Evolutionary conservation across 768 basidiomycete species (phyloP).

Genomic region (Paxillus rubicundulus): DNA sequence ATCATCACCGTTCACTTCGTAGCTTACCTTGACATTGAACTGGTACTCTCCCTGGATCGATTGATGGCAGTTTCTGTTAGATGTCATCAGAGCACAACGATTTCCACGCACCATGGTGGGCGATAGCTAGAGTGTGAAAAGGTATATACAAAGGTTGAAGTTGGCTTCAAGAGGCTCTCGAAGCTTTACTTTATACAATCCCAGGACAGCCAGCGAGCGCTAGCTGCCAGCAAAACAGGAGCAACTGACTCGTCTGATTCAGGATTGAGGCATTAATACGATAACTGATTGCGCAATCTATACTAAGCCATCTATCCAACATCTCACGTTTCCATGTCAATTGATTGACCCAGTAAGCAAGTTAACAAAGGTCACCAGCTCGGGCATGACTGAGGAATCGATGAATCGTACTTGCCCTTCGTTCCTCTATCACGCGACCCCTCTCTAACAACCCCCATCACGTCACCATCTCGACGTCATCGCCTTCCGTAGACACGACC

Average conservation of each 20-base stretch:
- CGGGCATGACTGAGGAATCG: too few species aligned
- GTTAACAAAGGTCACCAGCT: too few species aligned
- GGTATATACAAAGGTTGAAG: neutral
- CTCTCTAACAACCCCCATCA: neutral
- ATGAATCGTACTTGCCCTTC: too few species aligned
- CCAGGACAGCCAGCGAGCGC: too few species aligned
- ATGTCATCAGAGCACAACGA: neutral
- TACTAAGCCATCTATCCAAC: too few species aligned
- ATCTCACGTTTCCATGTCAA: too few species aligned
- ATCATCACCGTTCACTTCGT: neutral
- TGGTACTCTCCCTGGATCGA: slow-evolving; percentile 46
- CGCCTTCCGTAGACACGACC: slow-evolving; percentile 67
- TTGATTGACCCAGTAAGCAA: too few species aligned
- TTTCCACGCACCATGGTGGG: slow-evolving; percentile 20
- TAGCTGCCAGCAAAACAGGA: too few species aligned
- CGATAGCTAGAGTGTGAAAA: slow-evolving; percentile 1
- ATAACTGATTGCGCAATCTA: too few species aligned
- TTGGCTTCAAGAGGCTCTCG: neutral
- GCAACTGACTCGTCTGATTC: too few species aligned
- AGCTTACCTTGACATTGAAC: slow-evolving; percentile 77
- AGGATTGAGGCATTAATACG: too few species aligned
- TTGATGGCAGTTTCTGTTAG: neutral
- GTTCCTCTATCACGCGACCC: too few species aligned
- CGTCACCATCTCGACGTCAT: slow-evolving; percentile 63
- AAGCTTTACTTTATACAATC: slow-evolving; percentile 11